Conservation (phyloP, 257 asterid genomes). For the Solanum piurae region DNA sequence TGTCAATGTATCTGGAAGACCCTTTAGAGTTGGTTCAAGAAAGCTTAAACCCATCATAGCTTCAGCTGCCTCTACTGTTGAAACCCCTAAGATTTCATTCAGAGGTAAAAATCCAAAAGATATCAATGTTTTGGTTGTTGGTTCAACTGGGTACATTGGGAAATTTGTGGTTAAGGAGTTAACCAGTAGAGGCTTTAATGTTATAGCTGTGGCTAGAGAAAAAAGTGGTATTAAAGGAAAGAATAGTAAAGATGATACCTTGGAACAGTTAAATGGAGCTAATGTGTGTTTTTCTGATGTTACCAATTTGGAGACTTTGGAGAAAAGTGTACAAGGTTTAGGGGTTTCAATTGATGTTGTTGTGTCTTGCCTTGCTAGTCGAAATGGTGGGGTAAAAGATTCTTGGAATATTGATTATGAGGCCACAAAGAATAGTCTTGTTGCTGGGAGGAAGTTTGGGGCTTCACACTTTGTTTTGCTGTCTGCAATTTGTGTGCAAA, state of each 20-base stretch:
- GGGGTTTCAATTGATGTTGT: constrained; percentile 67
- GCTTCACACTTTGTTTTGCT: constrained; percentile 79
- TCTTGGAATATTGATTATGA: constrained; percentile 91
- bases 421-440: constrained; percentile 79
- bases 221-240: constrained; percentile 69
- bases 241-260: constrained; percentile 54
- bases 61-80: constrained; percentile 26
- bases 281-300: constrained; percentile 77
- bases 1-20: constrained; percentile 14
- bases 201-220: constrained; percentile 78
- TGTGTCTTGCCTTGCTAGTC: constrained; percentile 92
- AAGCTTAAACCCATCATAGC: constrained; percentile 23
- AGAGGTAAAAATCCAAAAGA: constrained; percentile 61
- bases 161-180: constrained; percentile 74
- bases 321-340: constrained; percentile 35
- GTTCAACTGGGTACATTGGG: constrained; percentile 93
- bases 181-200: constrained; percentile 74
- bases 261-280: constrained; percentile 47
- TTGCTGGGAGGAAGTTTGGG: constrained; percentile 70
- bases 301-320: constrained; percentile 45
- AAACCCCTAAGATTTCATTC: constrained; percentile 38
- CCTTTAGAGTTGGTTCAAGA: constrained; percentile 11
- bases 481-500: constrained; percentile 94
- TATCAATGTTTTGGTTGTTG: constrained; percentile 67
- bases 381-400: constrained; percentile 85